phyloP scores from a whole-genome alignment of 257 asterid species.

The Misopates orontium region DNA sequence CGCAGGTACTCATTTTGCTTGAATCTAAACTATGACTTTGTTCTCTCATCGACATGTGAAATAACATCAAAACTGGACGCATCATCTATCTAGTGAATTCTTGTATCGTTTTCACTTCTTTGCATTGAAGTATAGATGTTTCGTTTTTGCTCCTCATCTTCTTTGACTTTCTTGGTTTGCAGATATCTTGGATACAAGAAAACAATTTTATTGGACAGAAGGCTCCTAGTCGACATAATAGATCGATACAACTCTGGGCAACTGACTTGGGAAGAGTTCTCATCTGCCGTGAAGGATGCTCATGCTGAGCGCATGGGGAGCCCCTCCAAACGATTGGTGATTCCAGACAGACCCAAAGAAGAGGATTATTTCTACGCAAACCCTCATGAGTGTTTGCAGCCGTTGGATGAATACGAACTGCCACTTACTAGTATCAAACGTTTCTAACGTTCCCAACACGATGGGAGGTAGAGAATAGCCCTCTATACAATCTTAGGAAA shows the following conservation, averaged over 20 bases:
- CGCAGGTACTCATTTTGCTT: conserved; percentile 60
- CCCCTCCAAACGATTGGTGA: conserved; percentile 63
- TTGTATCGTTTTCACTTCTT: no score
- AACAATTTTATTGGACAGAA: conserved; percentile 78
- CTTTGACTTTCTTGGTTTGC: conserved; percentile 22
- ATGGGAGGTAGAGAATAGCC: conserved; percentile 27
- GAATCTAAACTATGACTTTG: no score
- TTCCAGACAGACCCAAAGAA: conserved; percentile 93
- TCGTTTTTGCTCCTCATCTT: background rate
- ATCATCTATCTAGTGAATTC: no score
- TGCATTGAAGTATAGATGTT: no score
- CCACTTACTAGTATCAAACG: conserved; percentile 40
- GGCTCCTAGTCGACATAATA: conserved; percentile 62
- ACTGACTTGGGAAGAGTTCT: conserved; percentile 85
- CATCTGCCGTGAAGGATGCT: conserved; percentile 66
- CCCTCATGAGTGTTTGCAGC: conserved; percentile 83
- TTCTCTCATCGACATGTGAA: no score
- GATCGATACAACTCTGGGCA: conserved; percentile 65
- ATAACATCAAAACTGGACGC: no score
- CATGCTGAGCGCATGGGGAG: conserved; percentile 87
- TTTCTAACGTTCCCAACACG: conserved; percentile 25
- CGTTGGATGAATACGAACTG: conserved; percentile 51
- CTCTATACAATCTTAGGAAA: conserved; percentile 24
- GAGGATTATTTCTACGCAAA: conserved; percentile 96
- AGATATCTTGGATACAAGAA: conserved; percentile 90